phyloP scores from a whole-genome alignment of 108 stramenopile genomes.

The Schizochytrium sp. region DNA sequence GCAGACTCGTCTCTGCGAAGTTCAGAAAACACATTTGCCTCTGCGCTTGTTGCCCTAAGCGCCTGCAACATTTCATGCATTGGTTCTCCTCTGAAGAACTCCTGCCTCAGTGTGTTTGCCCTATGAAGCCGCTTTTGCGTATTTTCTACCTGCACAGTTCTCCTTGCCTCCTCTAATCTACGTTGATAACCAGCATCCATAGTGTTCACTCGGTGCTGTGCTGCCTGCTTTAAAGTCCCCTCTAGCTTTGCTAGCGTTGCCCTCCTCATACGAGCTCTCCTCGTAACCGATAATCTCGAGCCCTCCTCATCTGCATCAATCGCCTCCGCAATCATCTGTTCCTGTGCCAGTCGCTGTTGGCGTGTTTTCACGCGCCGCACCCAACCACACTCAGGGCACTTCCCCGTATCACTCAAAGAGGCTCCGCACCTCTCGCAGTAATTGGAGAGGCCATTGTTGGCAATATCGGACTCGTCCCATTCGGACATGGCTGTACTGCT shows the following conservation, averaged over 20 bases:
- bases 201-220: constrained; percentile 1
- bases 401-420: too few relatives aligned
- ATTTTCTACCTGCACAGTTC: neutral
- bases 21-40: neutral
- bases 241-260: neutral
- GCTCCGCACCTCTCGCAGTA: too few relatives aligned
- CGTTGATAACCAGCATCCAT: constrained; percentile 16
- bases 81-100: neutral
- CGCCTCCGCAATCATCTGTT: too few relatives aligned
- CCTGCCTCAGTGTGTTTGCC: neutral
- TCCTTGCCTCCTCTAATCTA: neutral
- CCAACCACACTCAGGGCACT: too few relatives aligned
- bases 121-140: neutral
- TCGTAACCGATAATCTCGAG: constrained; percentile 3
- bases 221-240: neutral
- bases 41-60: neutral
- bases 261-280: neutral
- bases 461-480: too few relatives aligned
- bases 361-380: too few relatives aligned
- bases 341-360: too few relatives aligned
- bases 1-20: neutral
- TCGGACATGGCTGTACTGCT: too few relatives aligned
- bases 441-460: too few relatives aligned
- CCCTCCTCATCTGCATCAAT: too few relatives aligned
- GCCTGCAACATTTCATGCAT: neutral